phyloP scores from a whole-genome alignment of 2,329 filamentous ascomycete species.

The Aspergillus sp. region DNA sequence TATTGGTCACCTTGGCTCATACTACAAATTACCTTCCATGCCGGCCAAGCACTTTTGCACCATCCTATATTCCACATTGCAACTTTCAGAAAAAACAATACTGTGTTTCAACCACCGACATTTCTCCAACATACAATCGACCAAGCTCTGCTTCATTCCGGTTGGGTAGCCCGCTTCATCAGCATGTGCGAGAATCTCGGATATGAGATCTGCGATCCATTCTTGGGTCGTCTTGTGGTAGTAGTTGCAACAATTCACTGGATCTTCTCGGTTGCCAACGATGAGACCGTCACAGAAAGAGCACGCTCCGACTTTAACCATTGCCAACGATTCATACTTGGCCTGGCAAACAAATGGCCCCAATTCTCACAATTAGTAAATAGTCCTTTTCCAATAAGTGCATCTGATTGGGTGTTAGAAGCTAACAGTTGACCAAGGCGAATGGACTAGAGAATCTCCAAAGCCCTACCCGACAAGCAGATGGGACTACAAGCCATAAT shows the following conservation, averaged over 20 bases:
- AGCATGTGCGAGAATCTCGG: constrained; percentile 1
- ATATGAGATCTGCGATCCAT: constrained; percentile 2
- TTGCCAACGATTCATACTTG: neutral
- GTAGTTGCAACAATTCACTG: constrained; percentile 4
- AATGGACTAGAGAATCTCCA: neutral
- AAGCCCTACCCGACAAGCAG: neutral
- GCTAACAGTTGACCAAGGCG: neutral
- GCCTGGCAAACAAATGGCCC: neutral
- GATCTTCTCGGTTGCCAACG: constrained; percentile 6
- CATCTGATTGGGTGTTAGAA: neutral
- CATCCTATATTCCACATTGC: constrained; percentile 5
- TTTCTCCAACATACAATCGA: constrained; percentile 7
- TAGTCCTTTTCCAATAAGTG: neutral
- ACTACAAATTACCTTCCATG: constrained; percentile 3
- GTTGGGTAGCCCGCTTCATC: constrained; percentile 3
- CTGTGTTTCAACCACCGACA: neutral
- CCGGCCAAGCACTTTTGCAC: constrained; percentile 1
- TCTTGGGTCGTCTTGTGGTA: constrained; percentile 1
- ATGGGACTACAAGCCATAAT: neutral
- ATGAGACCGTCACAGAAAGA: neutral
- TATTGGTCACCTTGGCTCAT: constrained; percentile 5
- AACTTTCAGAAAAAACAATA: neutral
- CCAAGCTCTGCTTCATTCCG: constrained; percentile 4
- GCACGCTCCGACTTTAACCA: neutral
- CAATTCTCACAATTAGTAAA: neutral